Evolutionary conservation across 345 rosid genomes (phyloP).

Genomic region (Litchi chinensis): DNA sequence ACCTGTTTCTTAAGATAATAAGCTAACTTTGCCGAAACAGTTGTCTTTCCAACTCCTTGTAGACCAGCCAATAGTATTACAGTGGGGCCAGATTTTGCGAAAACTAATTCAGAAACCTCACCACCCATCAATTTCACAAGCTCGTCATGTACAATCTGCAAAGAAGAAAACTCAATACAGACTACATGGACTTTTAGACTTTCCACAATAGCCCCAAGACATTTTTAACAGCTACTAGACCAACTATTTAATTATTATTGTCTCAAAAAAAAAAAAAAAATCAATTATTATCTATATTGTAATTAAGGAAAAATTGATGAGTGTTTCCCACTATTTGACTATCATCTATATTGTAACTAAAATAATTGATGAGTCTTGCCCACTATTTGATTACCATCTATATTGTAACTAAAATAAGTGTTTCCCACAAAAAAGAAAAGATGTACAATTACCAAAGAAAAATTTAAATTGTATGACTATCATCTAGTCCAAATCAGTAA

Average conservation of each 20-base stretch:
- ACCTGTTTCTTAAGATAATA: conserved; percentile 94
- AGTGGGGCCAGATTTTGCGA: conserved; percentile 80
- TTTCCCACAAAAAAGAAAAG: no score
- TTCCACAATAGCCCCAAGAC: not conserved
- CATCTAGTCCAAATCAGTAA: not conserved
- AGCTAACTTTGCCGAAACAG: conserved; percentile 93
- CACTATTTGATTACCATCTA: not conserved
- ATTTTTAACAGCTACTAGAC: not conserved
- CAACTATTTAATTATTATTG: no score
- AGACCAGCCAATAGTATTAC: conserved; percentile 92
- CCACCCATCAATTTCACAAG: conserved; percentile 98
- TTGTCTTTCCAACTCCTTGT: conserved; percentile 98
- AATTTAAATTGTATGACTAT: not conserved
- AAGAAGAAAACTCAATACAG: conserved; percentile 10
- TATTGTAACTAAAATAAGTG: not conserved
- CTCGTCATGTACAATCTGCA: conserved; percentile 84
- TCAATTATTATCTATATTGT: not conserved
- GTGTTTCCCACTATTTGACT: not conserved
- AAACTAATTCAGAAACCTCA: conserved; percentile 87
- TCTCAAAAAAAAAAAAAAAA: no score
- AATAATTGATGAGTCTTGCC: not conserved
- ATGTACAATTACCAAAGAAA: not conserved
- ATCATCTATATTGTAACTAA: not conserved
- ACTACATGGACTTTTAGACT: not conserved
- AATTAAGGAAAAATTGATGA: not conserved